Base-by-base conservation (phyloP, 331 rosid species). In the Saraca asoca region DNA sequence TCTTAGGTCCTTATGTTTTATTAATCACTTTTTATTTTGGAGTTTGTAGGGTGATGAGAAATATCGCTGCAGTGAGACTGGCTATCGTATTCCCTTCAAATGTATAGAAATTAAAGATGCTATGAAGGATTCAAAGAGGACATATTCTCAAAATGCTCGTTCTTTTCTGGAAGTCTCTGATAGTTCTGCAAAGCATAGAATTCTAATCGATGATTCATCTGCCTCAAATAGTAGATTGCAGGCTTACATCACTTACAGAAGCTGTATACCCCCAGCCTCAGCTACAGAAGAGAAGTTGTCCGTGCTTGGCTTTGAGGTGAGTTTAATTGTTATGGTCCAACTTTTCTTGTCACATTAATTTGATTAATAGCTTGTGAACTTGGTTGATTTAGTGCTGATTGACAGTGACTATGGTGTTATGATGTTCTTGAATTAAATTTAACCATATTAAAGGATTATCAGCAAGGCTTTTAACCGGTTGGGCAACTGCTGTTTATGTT, bases 51-150 rank as follows among this genome's bases (percentile, higher is more conserved):
- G 79, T 44, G 84, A 87, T 50, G 86, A 68, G 50, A 87, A 85
- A 73, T 89, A 85, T 71, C 86, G 91, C 56, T 92, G 96, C 87
- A 87, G 91, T 55, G 96, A 92, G 85, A 92, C 98, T 74, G 96
- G 96, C 57, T 92, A 89, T 69, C 91, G 89, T 17, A 92, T 92
- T 74, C 95, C 96, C 54, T 83, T 87, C 77, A 92, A 85, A 84
- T 92, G 96, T 62, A 66, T 79, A 58, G 89, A 85, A 78, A 77
- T 80, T 53, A 89, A 81, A 74, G 83, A 56, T 34, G 70, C 81
- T 11, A 48, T 9, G 0, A 83, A 77, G 70, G 81, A 55, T 60
- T 60, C 73, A n/a, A 66, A 55, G 37, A 64, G 50, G 66, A 70
- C 70, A 43, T 76, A 38, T 24, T 52, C 91, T 69, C 61, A 38